A percentile compares a stretch with the other conserved stretches of the same genome.
Evolutionary conservation across 805 yeast species (phyloP).

Genomic region (Maudiozyma barnettii): DNA sequence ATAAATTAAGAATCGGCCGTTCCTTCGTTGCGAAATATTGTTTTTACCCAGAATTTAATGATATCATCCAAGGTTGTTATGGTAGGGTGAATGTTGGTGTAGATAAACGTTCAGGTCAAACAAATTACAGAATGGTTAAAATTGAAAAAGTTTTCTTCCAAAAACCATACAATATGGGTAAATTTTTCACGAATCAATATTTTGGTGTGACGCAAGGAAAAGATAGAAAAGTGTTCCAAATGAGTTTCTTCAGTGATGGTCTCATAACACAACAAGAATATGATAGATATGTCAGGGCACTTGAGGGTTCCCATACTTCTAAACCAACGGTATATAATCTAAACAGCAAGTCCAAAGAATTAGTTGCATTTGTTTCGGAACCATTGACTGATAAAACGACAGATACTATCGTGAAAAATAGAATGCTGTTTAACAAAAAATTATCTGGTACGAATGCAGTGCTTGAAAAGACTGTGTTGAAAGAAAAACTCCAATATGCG

Average conservation of each 20-base stretch:
- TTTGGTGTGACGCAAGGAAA: slow-evolving; percentile 78
- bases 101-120: slow-evolving; percentile 49
- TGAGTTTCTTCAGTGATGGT: slow-evolving; percentile 73
- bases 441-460: slow-evolving; percentile 66
- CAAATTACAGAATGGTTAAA: slow-evolving; percentile 75
- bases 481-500: slow-evolving; percentile 71
- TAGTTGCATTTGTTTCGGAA: slow-evolving; percentile 53
- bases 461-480: slow-evolving; percentile 56
- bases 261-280: slow-evolving; percentile 64
- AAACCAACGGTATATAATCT: slow-evolving; percentile 55
- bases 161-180: slow-evolving; percentile 43
- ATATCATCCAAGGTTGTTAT: slow-evolving; percentile 59
- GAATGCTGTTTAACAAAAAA: slow-evolving; percentile 51
- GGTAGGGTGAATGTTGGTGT: slow-evolving; percentile 78
- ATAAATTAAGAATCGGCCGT: slow-evolving; percentile 69
- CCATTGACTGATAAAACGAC: slow-evolving; percentile 66
- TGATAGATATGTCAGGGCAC: slow-evolving; percentile 52
- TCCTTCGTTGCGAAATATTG: slow-evolving; percentile 63
- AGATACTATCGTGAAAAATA: slow-evolving; percentile 65
- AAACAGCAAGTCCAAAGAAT: slow-evolving; percentile 52
- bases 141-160: slow-evolving; percentile 54
- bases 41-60: slow-evolving; percentile 73
- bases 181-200: slow-evolving; percentile 44
- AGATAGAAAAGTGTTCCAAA: slow-evolving; percentile 61
- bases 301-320: slow-evolving; percentile 42